Evolutionary conservation across 306 rosid species (phyloP).

Genomic region (Cucurbita ficifolia): DNA sequence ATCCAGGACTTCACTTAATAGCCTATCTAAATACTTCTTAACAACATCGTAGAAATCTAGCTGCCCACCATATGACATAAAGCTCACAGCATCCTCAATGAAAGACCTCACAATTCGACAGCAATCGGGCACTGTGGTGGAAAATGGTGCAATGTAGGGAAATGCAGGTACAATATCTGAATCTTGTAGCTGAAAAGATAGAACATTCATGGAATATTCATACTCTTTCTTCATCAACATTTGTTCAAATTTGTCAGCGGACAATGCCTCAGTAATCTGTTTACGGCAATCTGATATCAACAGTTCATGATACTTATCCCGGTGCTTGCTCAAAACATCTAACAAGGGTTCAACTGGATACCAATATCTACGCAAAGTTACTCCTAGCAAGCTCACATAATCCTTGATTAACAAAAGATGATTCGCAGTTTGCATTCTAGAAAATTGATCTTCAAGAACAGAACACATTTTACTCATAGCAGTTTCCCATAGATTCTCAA

Average conservation of each 20-base stretch:
- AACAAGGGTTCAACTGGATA: constrained; percentile 85
- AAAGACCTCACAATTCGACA: constrained; percentile 94
- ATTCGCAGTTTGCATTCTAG: constrained; percentile 97
- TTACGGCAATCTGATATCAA: constrained; percentile 80
- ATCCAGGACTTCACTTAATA: constrained; percentile 65
- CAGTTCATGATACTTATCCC: constrained; percentile 96
- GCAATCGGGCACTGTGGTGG: constrained; percentile 89
- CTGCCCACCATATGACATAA: constrained; percentile 97
- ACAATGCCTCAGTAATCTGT: constrained; percentile 73
- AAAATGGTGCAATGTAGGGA: constrained; percentile 85
- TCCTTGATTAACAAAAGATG: constrained; percentile 87
- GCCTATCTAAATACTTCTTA: constrained; percentile 80
- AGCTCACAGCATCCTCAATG: constrained; percentile 92
- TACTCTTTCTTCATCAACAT: constrained; percentile 98
- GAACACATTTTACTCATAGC: constrained; percentile 98
- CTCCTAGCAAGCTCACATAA: constrained; percentile 88
- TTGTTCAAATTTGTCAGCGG: constrained; percentile 87
- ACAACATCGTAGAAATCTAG: constrained; percentile 85
- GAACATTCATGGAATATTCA: constrained; percentile 93
- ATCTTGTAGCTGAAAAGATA: constrained; percentile 85
- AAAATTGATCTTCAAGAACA: constrained; percentile 96
- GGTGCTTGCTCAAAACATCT: constrained; percentile 92
- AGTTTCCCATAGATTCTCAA: constrained; percentile 93
- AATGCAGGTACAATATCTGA: constrained; percentile 79
- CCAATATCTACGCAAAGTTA: constrained; percentile 78